These are phyloP conservation scores for Coprinellus aureogranulatus DNA, from an alignment of 768 basidiomycete genomes.

Conservation along the genomic window DNA sequence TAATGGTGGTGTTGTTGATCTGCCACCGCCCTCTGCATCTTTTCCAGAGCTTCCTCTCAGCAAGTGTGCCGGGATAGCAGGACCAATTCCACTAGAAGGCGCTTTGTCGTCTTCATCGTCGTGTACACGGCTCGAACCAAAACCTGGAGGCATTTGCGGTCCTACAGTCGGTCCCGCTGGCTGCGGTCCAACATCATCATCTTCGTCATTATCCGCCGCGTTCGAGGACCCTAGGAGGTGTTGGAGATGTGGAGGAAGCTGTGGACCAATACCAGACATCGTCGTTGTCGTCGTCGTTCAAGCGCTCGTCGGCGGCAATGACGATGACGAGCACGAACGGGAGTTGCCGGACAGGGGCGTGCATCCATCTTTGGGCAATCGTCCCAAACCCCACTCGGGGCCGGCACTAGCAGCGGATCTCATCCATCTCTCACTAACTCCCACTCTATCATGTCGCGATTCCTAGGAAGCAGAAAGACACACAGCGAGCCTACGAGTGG, in stretches of 20 bases:
- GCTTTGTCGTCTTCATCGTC: background rate
- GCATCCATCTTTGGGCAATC: no score
- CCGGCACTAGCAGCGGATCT: no score
- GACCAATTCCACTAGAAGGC: slow-evolving; percentile 2
- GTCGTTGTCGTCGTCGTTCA: background rate
- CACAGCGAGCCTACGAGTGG: background rate
- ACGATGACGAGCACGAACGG: no score
- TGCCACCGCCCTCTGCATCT: slow-evolving; percentile 4
- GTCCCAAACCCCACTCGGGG: no score
- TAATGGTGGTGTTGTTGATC: slow-evolving; percentile 2
- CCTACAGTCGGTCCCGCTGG: no score
- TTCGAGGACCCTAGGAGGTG: background rate
- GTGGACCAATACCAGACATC: slow-evolving; percentile 12
- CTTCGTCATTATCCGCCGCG: background rate
- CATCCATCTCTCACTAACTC: no score
- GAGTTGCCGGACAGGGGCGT: no score
- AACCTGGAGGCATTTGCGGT: slow-evolving; percentile 1
- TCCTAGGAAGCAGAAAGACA: background rate
- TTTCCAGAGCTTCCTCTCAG: background rate
- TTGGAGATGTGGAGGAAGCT: slow-evolving; percentile 4
- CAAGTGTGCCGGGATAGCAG: slow-evolving; percentile 7
- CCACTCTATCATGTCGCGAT: background rate
- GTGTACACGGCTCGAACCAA: background rate
- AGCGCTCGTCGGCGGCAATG: no score
- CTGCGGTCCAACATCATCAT: background rate